phyloP scores from a whole-genome alignment of 2,329 filamentous ascomycete species.

The Penicillium sp. region DNA sequence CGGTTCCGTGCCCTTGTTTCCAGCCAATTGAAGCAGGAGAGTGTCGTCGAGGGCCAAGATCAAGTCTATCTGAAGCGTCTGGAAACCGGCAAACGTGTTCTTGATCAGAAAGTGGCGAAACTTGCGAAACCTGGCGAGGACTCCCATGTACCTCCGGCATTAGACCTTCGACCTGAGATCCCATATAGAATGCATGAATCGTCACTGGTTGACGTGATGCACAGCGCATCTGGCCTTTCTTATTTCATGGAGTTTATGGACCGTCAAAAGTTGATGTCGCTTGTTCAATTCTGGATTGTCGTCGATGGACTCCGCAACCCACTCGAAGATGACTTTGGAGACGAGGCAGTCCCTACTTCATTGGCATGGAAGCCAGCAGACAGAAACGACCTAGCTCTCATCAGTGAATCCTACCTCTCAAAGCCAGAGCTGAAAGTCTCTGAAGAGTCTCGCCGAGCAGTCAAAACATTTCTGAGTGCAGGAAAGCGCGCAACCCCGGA shows the following conservation, averaged over 20 bases:
- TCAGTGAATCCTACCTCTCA: constrained; percentile 83
- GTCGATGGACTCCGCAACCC: constrained; percentile 96
- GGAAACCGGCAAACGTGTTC: constrained; percentile 82
- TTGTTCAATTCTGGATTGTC: constrained; percentile 98
- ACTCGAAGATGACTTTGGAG: constrained; percentile 78
- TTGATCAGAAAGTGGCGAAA: constrained; percentile 85
- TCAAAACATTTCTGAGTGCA: constrained; percentile 74
- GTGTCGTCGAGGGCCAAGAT: constrained; percentile 73
- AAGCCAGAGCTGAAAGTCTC: constrained; percentile 78
- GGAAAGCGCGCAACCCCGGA: constrained; percentile 72
- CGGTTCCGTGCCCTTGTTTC: constrained; percentile 88
- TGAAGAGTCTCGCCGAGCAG: constrained; percentile 64
- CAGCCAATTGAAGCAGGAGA: constrained; percentile 85
- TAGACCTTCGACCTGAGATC: constrained; percentile 33
- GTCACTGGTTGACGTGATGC: constrained; percentile 78
- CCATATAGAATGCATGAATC: constrained; percentile 70
- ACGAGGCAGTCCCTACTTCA: constrained; percentile 62
- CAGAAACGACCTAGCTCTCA: constrained; percentile 81
- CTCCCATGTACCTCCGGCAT: constrained; percentile 31
- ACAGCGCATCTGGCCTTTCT: constrained; percentile 84
- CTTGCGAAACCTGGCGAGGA: constrained; percentile 66
- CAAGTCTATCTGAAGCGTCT: constrained; percentile 81
- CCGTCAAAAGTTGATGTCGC: constrained; percentile 75
- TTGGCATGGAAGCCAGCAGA: constrained; percentile 79
- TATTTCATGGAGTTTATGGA: constrained; percentile 99